Percentiles rank a stretch among this genome's conserved stretches.
Conservation (phyloP, 2,329 filamentous ascomycete species). For the Penicillium glabrum region DNA sequence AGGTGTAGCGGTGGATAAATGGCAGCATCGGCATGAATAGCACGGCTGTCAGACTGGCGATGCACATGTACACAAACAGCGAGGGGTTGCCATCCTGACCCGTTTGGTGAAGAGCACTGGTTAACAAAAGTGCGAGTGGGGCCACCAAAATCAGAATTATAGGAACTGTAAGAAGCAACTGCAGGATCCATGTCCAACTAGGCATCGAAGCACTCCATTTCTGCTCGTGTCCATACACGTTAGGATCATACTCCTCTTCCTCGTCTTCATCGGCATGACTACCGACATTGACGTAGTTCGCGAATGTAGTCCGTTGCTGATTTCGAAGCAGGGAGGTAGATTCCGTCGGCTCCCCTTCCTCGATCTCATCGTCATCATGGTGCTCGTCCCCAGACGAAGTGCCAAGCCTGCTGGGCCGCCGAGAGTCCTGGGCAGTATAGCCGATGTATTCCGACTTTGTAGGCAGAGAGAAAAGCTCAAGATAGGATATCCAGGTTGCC, state of each 20-base stretch:
- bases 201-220: conserved; percentile 79
- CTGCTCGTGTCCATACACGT: conserved; percentile 71
- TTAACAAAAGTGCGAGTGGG: conserved; percentile 72
- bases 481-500: conserved; percentile 70
- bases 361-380: conserved; percentile 33
- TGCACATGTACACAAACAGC: conserved; percentile 68
- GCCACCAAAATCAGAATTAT: conserved; percentile 74
- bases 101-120: conserved; percentile 74
- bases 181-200: conserved; percentile 82
- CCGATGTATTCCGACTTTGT: conserved; percentile 69
- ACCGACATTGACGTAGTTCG: conserved; percentile 49
- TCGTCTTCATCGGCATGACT: conserved; percentile 31
- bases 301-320: conserved; percentile 54
- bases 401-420: conserved; percentile 38
- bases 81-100: conserved; percentile 77
- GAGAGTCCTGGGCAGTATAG: conserved; percentile 50
- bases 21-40: conserved; percentile 75
- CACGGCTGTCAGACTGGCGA: conserved; percentile 68
- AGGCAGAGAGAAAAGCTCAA: conserved; percentile 77
- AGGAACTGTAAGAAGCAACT: conserved; percentile 78
- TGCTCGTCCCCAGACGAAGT: conserved; percentile 43
- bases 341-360: conserved; percentile 50
- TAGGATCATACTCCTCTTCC: conserved; percentile 29
- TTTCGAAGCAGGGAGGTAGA: conserved; percentile 57
- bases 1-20: conserved; percentile 82